Percentiles rank a stretch among this genome's conserved stretches.
Evolutionary conservation across 805 yeast species (phyloP).

Genomic region (Scheffersomyces stipitis): DNA sequence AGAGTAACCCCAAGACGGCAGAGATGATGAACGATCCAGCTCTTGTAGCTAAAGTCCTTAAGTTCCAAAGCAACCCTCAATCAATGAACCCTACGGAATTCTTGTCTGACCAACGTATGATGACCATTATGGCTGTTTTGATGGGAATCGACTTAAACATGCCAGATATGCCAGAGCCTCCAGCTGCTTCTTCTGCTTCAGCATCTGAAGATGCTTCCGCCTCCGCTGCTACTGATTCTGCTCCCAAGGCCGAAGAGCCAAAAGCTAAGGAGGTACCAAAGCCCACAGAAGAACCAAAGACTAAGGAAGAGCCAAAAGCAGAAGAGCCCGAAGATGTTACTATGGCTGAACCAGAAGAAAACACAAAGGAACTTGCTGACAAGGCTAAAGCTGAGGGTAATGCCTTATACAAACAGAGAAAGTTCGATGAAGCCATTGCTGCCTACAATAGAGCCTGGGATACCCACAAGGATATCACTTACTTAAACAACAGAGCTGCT

Average conservation of each 20-base stretch:
- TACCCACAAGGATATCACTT: conserved; percentile 78
- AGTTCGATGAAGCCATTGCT: conserved; percentile 91
- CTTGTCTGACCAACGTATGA: conserved; percentile 78
- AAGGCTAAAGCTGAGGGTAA: conserved; percentile 83
- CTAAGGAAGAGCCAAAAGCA: conserved; percentile 6
- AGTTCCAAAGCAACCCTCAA: conserved; percentile 70
- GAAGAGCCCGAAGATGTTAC: conserved; percentile 30
- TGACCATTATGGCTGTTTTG: conserved; percentile 83
- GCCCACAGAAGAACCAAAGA: conserved; percentile 10
- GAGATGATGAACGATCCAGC: conserved; percentile 85
- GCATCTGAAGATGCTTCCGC: conserved; percentile 21
- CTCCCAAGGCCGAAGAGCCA: conserved; percentile 1
- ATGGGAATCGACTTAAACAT: conserved; percentile 76
- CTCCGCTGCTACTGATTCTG: not conserved
- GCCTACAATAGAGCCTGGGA: conserved; percentile 87
- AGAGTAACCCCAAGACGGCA: conserved; percentile 81
- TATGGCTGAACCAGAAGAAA: conserved; percentile 29
- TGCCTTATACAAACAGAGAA: conserved; percentile 75
- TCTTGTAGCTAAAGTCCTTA: conserved; percentile 66
- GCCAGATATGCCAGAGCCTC: conserved; percentile 22
- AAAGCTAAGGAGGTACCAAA: conserved; percentile 19
- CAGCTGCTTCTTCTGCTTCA: conserved; percentile 13
- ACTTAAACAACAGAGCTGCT: conserved; percentile 94
- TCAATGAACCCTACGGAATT: conserved; percentile 62
- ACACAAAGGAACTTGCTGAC: conserved; percentile 56